Base-by-base conservation (phyloP, 2,329 filamentous ascomycete genomes). In the Cucurbitaria berberidis region DNA sequence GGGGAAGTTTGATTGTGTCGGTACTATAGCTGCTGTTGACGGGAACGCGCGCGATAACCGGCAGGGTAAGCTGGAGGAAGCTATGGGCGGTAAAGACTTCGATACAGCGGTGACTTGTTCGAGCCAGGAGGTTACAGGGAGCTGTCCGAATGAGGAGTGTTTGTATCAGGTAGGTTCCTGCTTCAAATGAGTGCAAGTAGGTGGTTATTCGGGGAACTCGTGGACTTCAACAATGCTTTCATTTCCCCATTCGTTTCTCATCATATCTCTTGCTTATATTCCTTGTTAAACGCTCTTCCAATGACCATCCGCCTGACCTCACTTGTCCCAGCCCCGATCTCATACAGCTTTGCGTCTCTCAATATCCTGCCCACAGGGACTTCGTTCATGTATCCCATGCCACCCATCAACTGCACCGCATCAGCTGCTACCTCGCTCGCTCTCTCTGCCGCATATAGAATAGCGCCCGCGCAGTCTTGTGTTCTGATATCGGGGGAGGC, bases 311-410 rank as follows among this genome's bases (percentile, higher is more conserved):
- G 83, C 62, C 95, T 83, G 45, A 99, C 88, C 78, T 99, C 95
- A 55, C 91, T 96, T 3, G 95, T 98, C 5, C 95, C 95, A 5
- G 95, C 95, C 1, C 95, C 95, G 72, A 99, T 98, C 78, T 98
- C 95, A 74, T 99, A 99, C 55, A 99, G 75, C 72, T 89, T 89
- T 3, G 86, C 86, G 76, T 89, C 86, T 69, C 95, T 79, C 64
- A 98, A 77, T 62, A 98, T 82, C 60, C 93, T 82, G 19, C 93
- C 96, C 0, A 91, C 93, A 0, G 91, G 88, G 79, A 98, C 91
- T 78, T 99, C 95, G 75, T 97, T 96, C 64, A 96, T 86, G 71
- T 98, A 98, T 3, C 93, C 93, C 86, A 93, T 98, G 0, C 93
- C 95, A 16, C 95, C 95, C 69, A 99, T 84, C 54, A 96, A 82